Evolutionary conservation across 345 rosid species (phyloP).

Genomic region (Adansonia digitata): DNA sequence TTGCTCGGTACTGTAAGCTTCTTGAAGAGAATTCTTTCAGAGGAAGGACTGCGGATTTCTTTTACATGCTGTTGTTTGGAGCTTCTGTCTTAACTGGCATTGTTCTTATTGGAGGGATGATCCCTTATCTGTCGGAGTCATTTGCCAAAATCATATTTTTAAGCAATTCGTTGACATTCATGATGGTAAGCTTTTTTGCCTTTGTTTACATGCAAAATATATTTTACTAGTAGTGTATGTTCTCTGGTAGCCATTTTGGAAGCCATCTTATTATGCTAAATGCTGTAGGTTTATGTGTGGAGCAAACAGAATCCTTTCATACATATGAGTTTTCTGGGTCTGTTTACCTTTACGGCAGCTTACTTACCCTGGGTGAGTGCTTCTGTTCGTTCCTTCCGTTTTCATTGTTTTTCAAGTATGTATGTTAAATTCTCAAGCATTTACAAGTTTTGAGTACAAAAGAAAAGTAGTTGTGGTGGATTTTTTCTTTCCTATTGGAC

Average conservation of each 20-base stretch:
- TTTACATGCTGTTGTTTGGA: conserved; percentile 96
- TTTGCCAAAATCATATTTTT: conserved; percentile 92
- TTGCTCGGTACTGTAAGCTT: conserved; percentile 95
- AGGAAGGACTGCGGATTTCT: conserved; percentile 97
- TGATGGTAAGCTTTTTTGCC: conserved; percentile 68
- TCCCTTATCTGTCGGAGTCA: conserved; percentile 82
- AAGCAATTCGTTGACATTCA: conserved; percentile 95
- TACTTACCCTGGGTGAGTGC: conserved; percentile 92
- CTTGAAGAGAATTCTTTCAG: conserved; percentile 97
- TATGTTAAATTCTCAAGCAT: not conserved
- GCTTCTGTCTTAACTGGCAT: conserved; percentile 78
- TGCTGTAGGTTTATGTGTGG: conserved; percentile 88
- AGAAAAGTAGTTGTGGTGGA: not conserved
- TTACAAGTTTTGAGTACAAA: not conserved
- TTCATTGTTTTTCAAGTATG: not conserved
- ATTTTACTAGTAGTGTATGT: not conserved
- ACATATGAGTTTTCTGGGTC: conserved; percentile 97
- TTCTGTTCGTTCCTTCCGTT: not conserved
- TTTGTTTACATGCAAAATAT: not conserved
- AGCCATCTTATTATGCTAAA: not conserved
- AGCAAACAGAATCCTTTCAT: conserved; percentile 96
- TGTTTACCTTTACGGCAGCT: conserved; percentile 92
- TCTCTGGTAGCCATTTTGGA: not conserved
- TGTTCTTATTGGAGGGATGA: conserved; percentile 89
- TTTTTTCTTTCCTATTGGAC: not conserved